Conservation (phyloP, 345 rosid species). For the Eutrema yunnanense region DNA sequence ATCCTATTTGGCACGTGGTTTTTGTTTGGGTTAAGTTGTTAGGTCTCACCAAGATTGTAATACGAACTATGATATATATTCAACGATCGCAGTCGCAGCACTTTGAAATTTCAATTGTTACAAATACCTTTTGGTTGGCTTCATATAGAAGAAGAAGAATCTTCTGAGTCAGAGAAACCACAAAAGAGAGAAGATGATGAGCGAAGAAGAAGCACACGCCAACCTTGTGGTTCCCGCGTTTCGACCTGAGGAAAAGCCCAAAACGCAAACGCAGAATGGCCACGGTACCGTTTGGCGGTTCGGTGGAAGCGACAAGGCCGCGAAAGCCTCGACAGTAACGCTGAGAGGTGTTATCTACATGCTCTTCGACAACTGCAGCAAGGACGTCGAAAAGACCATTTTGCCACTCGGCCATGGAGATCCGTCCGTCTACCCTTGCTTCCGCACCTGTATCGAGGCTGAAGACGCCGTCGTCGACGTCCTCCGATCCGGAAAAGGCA, state of each 20-base stretch:
- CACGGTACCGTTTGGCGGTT: constrained; percentile 34
- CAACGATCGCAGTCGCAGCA: not conserved
- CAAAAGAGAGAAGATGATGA: constrained; percentile 1
- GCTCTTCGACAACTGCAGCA: constrained; percentile 37
- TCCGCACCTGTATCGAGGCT: constrained; percentile 42
- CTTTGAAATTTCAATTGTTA: not conserved
- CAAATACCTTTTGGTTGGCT: not conserved
- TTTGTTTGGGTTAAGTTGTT: not conserved
- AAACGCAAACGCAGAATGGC: constrained; percentile 16
- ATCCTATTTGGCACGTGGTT: constrained; percentile 15
- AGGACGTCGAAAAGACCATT: constrained; percentile 30
- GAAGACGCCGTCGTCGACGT: constrained; percentile 52
- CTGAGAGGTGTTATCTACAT: constrained; percentile 38
- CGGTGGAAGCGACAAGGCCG: constrained; percentile 23
- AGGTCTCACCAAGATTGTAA: constrained; percentile 22
- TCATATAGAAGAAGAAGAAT: not conserved
- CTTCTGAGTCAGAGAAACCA: not conserved
- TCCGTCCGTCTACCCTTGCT: constrained; percentile 58
- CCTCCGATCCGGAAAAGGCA: constrained; percentile 46
- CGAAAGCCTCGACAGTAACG: constrained; percentile 20
- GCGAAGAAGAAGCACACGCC: constrained; percentile 22
- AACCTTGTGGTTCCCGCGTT: constrained; percentile 18
- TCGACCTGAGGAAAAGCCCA: constrained; percentile 10
- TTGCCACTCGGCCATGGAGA: constrained; percentile 72
- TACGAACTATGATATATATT: not conserved